A percentile compares a stretch with the other conserved stretches of the same genome.
These are phyloP conservation scores for Diplotaxis tenuifolia DNA, from an alignment of 345 rosid species.

Conservation along the genomic window DNA sequence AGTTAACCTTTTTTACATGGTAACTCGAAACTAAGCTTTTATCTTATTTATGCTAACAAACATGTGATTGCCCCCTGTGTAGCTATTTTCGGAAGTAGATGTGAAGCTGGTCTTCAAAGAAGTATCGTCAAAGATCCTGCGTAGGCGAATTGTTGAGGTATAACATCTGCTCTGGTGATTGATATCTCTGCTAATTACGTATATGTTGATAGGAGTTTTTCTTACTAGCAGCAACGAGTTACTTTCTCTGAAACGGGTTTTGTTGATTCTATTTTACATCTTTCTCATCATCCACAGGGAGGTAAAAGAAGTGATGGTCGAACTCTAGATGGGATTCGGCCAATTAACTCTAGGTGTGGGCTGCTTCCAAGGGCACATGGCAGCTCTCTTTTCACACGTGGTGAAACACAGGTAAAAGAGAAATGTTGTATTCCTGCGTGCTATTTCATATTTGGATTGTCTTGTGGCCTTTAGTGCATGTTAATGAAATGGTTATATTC, in stretches of 20 bases:
- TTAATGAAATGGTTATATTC: constrained; percentile 5
- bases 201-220: background rate
- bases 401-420: constrained; percentile 86
- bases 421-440: constrained; percentile 7
- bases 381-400: constrained; percentile 99
- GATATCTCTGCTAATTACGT: background rate
- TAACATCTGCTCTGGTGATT: constrained; percentile 22
- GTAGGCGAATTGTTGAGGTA: constrained; percentile 95
- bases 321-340: constrained; percentile 69
- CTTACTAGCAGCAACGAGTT: background rate
- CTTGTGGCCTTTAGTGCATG: background rate
- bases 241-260: background rate
- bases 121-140: constrained; percentile 77
- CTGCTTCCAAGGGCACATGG: constrained; percentile 97
- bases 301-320: constrained; percentile 98
- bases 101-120: constrained; percentile 98
- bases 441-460: constrained; percentile 7
- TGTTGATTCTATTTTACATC: background rate
- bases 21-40: constrained; percentile 19
- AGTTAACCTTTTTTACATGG: constrained; percentile 12
- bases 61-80: constrained; percentile 29
- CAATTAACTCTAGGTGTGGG: constrained; percentile 85
- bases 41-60: constrained; percentile 17
- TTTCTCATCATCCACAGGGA: constrained; percentile 51
- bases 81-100: constrained; percentile 90